A percentile compares a stretch with the other conserved stretches of the same genome.
Evolutionary conservation across 108 stramenopile genomes (phyloP).

Genomic region (Mayamaea pseudoterrestris): DNA sequence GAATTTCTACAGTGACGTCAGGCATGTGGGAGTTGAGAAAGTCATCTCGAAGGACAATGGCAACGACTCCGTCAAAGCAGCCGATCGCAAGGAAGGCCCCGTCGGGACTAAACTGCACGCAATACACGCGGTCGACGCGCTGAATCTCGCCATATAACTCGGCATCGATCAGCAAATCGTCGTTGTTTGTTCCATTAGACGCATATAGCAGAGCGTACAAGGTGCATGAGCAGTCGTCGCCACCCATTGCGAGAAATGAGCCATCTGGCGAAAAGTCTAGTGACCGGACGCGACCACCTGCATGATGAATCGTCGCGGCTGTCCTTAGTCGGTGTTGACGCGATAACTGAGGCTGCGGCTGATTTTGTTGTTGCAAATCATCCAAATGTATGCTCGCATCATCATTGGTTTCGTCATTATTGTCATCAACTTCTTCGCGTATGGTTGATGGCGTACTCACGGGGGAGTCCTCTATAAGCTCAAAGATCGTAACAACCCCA

Average conservation of each 20-base stretch:
- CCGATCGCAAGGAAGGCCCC: constrained; percentile 22
- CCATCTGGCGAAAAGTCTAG: constrained; percentile 9
- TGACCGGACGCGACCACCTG: no score
- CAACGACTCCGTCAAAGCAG: constrained; percentile 35
- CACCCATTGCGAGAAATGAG: constrained; percentile 5
- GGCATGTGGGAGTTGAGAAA: neutral
- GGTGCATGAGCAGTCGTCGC: constrained; percentile 12
- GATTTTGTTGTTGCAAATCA: no score
- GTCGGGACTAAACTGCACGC: constrained; percentile 20
- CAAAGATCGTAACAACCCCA: no score
- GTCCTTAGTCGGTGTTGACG: no score
- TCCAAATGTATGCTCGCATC: no score
- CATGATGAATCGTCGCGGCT: no score
- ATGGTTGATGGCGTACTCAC: no score
- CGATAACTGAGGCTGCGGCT: no score
- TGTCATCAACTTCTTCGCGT: no score
- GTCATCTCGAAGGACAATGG: constrained; percentile 9
- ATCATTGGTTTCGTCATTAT: no score
- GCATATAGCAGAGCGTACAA: neutral
- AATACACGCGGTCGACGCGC: constrained; percentile 39
- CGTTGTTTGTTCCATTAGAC: neutral
- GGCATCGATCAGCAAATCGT: neutral
- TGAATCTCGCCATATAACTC: constrained; percentile 12
- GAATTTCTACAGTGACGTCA: constrained; percentile 7
- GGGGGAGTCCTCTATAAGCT: no score